These are phyloP conservation scores for Salix udensis DNA, from an alignment of 345 rosid species.

Conservation along the genomic window DNA sequence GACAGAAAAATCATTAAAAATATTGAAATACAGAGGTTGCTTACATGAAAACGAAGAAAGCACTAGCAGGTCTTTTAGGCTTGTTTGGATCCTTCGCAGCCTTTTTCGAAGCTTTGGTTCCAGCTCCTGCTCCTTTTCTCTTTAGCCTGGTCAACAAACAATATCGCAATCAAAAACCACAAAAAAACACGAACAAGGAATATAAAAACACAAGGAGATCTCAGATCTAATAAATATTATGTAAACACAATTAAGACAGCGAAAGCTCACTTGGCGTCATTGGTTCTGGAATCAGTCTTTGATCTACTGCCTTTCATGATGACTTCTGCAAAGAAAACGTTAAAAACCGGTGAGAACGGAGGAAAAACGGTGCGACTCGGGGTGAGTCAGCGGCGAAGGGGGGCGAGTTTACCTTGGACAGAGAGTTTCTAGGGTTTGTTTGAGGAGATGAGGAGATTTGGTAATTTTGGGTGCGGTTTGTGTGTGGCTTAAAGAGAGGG, in stretches of 20 bases:
- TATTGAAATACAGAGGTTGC: background rate
- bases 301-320: constrained; percentile 64
- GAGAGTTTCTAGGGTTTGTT: background rate
- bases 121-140: constrained; percentile 34
- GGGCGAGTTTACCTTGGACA: constrained; percentile 26
- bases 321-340: constrained; percentile 34
- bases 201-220: constrained; percentile 1
- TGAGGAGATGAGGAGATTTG: constrained; percentile 3
- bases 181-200: background rate
- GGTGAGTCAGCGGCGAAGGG: constrained; percentile 22
- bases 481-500: constrained; percentile 6
- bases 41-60: constrained; percentile 86
- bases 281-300: constrained; percentile 31
- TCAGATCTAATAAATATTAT: constrained; percentile 12
- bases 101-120: constrained; percentile 50
- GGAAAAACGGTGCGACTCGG: constrained; percentile 12
- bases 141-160: constrained; percentile 43
- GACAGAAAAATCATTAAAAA: background rate
- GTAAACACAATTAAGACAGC: background rate
- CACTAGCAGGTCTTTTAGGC: constrained; percentile 84
- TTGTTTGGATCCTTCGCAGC: constrained; percentile 79
- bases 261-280: constrained; percentile 40
- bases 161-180: background rate
- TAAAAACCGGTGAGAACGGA: constrained; percentile 23
- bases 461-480: background rate